Percentiles rank a stretch among this genome's conserved stretches.
Conservation (phyloP, 345 rosid genomes). For the Laguncularia racemosa region DNA sequence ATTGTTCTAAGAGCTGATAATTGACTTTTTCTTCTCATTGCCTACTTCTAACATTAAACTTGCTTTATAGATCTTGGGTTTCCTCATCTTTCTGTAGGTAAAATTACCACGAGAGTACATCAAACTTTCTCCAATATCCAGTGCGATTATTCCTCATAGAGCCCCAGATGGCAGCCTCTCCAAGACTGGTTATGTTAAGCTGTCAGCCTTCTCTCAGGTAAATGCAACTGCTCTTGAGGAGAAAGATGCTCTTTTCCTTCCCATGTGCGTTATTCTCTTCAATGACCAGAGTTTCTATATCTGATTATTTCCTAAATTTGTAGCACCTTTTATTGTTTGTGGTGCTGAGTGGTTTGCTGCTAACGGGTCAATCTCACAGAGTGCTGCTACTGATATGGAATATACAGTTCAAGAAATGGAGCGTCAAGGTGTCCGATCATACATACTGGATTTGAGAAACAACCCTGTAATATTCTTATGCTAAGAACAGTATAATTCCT, state of each 20-base stretch:
- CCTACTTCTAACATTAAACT: background rate
- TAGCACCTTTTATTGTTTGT: background rate
- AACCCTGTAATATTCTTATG: conserved; percentile 47
- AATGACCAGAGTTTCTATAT: too few species aligned
- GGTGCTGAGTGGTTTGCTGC: background rate
- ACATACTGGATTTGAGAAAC: conserved; percentile 80
- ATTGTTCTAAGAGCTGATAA: background rate
- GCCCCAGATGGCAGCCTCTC: conserved; percentile 50
- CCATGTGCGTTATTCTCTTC: too few species aligned
- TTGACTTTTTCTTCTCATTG: background rate
- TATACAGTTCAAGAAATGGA: conserved; percentile 67
- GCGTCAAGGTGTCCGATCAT: conserved; percentile 62
- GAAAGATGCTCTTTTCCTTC: too few species aligned
- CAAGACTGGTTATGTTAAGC: conserved; percentile 79
- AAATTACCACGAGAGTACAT: conserved; percentile 67
- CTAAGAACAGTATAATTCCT: background rate
- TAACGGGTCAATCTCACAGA: conserved; percentile 29
- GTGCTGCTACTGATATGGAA: conserved; percentile 75
- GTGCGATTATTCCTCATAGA: conserved; percentile 74
- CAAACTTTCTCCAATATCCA: conserved; percentile 69
- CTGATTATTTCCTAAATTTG: background rate
- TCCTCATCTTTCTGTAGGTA: conserved; percentile 39
- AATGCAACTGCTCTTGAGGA: too few species aligned
- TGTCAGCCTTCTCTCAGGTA: conserved; percentile 81
- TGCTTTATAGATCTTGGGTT: background rate